These are phyloP conservation scores for Diplogelasinospora grovesii DNA, from an alignment of 495 filamentous ascomycete species.

Conservation along the genomic window DNA sequence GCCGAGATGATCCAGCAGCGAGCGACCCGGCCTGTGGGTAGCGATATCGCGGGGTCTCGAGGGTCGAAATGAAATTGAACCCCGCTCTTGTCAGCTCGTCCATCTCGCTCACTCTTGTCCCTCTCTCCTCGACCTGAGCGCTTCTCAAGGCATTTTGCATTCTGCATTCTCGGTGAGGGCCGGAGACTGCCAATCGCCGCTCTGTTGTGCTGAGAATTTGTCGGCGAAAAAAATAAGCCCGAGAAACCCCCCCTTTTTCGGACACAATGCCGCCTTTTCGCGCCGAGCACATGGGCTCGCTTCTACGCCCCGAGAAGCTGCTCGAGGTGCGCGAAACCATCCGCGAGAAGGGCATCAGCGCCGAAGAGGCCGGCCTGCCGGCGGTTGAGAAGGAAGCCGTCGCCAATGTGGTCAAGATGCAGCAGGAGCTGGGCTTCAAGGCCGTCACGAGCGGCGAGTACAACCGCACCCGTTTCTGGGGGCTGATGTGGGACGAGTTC, in stretches of 20 bases:
- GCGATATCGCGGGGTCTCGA: background rate
- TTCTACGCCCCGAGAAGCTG: conserved; percentile 65
- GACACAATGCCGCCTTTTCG: conserved; percentile 64
- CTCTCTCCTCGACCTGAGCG: too few relatives aligned
- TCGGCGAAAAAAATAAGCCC: background rate
- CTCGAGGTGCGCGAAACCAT: conserved; percentile 54
- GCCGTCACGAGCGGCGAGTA: conserved; percentile 73
- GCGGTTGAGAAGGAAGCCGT: conserved; percentile 60
- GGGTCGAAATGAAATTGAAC: background rate
- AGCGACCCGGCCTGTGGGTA: conserved; percentile 5
- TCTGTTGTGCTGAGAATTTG: background rate
- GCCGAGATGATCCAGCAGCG: conserved; percentile 2
- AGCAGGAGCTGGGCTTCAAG: conserved; percentile 60
- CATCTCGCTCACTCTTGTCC: conserved; percentile 2
- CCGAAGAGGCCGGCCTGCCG: conserved; percentile 45
- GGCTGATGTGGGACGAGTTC: conserved; percentile 69
- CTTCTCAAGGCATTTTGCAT: too few relatives aligned
- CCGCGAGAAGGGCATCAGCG: conserved; percentile 50
- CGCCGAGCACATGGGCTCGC: conserved; percentile 78
- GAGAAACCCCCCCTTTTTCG: background rate
- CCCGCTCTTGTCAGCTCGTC: too few relatives aligned
- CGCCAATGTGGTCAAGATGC: conserved; percentile 56
- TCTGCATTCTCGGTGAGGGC: too few relatives aligned
- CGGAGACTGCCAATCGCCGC: too few relatives aligned
- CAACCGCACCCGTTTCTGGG: conserved; percentile 56